phyloP scores from a whole-genome alignment of 2,329 filamentous ascomycete genomes.

The Exophiala sideris region DNA sequence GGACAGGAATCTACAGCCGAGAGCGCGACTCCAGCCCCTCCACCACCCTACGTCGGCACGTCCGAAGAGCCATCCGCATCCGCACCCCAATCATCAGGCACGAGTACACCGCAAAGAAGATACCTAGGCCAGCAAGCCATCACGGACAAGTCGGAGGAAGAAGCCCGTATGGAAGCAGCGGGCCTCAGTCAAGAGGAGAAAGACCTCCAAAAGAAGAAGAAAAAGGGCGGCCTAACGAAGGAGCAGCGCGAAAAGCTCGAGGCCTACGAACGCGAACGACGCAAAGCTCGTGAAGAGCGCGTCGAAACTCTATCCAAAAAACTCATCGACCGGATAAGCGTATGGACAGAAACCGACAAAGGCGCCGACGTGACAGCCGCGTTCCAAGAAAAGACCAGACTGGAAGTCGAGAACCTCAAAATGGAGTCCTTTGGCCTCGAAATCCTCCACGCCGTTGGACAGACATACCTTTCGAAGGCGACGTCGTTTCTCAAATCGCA shows the following conservation, averaged over 20 bases:
- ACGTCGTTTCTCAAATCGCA: constrained; percentile 87
- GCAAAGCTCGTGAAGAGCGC: constrained; percentile 79
- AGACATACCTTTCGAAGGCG: constrained; percentile 85
- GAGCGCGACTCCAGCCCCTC: constrained; percentile 15
- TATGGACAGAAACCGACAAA: constrained; percentile 98
- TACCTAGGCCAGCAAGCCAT: constrained; percentile 76
- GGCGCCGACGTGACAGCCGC: constrained; percentile 76
- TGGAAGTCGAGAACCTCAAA: constrained; percentile 97
- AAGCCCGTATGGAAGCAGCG: constrained; percentile 61
- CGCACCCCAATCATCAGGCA: constrained; percentile 35
- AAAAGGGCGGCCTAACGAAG: constrained; percentile 79
- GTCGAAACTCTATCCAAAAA: constrained; percentile 81
- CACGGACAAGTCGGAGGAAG: constrained; percentile 82
- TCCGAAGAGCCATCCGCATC: constrained; percentile 20
- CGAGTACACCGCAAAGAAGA: constrained; percentile 46
- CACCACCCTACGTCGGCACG: constrained; percentile 20
- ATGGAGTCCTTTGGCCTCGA: constrained; percentile 99
- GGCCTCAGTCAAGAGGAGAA: constrained; percentile 70
- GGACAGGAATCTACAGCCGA: constrained; percentile 6
- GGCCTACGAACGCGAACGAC: constrained; percentile 83
- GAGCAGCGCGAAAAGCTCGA: constrained; percentile 91
- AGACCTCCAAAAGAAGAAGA: constrained; percentile 76
- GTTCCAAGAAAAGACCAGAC: constrained; percentile 88
- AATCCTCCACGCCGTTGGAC: constrained; percentile 90
- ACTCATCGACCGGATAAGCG: constrained; percentile 80